A percentile compares a stretch with the other conserved stretches of the same genome.
phyloP scores from a whole-genome alignment of 2,329 filamentous ascomycete species.

The Simplicillium aogashimaense region DNA sequence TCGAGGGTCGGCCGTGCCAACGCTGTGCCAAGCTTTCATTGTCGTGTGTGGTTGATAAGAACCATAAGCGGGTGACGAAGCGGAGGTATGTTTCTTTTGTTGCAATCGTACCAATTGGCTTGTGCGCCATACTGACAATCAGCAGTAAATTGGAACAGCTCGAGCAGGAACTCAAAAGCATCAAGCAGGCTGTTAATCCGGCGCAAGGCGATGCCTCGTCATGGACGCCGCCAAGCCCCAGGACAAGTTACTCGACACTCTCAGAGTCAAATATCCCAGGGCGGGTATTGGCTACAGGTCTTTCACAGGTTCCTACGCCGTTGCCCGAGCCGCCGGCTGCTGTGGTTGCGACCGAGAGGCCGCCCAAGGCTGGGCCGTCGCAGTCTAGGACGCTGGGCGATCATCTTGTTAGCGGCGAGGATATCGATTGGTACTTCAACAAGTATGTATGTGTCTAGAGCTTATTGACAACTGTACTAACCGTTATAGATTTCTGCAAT shows the following conservation, averaged over 20 bases:
- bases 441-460: conserved; percentile 22
- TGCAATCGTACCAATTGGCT: too few species aligned
- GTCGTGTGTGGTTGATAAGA: conserved; percentile 34
- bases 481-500: conserved; percentile 37
- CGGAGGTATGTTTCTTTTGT: too few species aligned
- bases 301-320: conserved; percentile 7
- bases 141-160: conserved; percentile 44
- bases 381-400: conserved; percentile 35
- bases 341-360: conserved; percentile 12
- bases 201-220: conserved; percentile 10
- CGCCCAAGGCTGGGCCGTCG: conserved; percentile 16
- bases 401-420: conserved; percentile 37
- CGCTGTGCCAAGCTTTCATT: conserved; percentile 33
- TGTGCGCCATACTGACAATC: neutral
- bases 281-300: too few species aligned
- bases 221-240: conserved; percentile 19
- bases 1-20: conserved; percentile 29
- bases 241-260: conserved; percentile 14
- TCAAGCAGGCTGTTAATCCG: conserved; percentile 38
- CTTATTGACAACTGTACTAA: conserved; percentile 1
- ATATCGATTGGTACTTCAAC: conserved; percentile 46
- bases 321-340: conserved; percentile 13
- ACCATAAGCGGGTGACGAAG: conserved; percentile 34
- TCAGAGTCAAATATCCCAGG: conserved; percentile 4
- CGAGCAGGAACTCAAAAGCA: conserved; percentile 42